These are phyloP conservation scores for Thelonectria discophora DNA, from an alignment of 2,329 filamentous ascomycete species.

Conservation along the genomic window DNA sequence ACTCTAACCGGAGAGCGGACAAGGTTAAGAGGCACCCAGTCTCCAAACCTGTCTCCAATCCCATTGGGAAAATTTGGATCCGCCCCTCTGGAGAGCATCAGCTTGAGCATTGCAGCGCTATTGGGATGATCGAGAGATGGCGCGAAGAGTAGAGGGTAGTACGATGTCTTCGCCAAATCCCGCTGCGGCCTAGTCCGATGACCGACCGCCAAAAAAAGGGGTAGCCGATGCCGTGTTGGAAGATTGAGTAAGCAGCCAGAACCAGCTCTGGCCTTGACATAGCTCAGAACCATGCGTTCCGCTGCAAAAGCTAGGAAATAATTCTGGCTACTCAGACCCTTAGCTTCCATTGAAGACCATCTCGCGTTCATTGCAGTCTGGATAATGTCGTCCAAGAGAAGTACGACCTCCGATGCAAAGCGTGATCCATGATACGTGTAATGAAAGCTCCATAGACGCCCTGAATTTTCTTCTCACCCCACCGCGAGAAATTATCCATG, in stretches of 20 bases:
- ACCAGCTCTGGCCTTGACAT: background rate
- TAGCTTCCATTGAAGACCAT: background rate
- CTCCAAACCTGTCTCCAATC: background rate
- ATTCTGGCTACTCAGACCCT: background rate
- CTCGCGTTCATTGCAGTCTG: background rate
- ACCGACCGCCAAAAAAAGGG: too few species aligned
- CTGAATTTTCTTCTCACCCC: too few species aligned
- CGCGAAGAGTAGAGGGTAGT: background rate
- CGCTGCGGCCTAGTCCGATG: background rate
- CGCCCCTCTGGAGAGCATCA: background rate
- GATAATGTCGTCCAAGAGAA: background rate
- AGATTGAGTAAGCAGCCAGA: background rate
- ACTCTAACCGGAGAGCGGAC: background rate
- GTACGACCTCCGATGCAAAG: background rate
- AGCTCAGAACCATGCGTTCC: background rate
- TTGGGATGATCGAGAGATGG: background rate
- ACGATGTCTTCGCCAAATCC: background rate
- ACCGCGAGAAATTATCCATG: too few species aligned
- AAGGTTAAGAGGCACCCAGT: background rate
- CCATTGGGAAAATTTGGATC: background rate
- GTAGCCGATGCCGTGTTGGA: too few species aligned
- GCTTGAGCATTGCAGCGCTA: background rate
- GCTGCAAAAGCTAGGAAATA: background rate
- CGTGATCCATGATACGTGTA: background rate
- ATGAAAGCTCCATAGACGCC: too few species aligned